These are phyloP conservation scores for Xylaria intraflava DNA, from an alignment of 495 filamentous ascomycete species.

Conservation along the genomic window DNA sequence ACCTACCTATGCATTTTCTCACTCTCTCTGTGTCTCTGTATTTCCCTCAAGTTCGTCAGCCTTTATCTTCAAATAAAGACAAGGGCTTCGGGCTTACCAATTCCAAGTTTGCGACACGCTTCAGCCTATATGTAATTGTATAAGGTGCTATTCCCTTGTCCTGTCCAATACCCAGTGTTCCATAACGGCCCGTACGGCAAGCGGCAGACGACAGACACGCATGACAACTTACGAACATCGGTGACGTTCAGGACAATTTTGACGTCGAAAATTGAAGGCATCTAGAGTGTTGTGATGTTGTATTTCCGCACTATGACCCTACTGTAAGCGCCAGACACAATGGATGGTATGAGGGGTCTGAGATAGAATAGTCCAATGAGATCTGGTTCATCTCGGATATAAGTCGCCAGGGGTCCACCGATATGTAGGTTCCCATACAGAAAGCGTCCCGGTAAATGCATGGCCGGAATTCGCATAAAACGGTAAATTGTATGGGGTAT, in stretches of 20 bases:
- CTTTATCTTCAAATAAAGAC: too few species aligned
- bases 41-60: too few species aligned
- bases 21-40: too few species aligned
- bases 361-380: neutral
- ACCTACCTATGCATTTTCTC: too few species aligned
- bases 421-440: too few species aligned
- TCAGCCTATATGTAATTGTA: too few species aligned
- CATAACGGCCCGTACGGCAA: neutral
- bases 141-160: neutral
- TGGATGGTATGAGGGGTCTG: conserved; percentile 3
- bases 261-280: neutral
- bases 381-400: neutral
- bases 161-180: neutral
- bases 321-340: conserved; percentile 12
- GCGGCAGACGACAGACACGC: neutral
- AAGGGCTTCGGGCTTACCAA: too few species aligned
- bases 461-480: too few species aligned
- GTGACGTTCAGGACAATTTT: too few species aligned
- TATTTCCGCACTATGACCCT: neutral
- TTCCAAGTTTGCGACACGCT: neutral
- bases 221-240: neutral
- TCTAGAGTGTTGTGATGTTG: neutral
- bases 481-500: too few species aligned
- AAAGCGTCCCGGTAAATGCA: too few species aligned
- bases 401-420: neutral